These are phyloP conservation scores for Grigorovia yakushimaensis DNA, from an alignment of 805 yeast species.

Conservation along the genomic window DNA sequence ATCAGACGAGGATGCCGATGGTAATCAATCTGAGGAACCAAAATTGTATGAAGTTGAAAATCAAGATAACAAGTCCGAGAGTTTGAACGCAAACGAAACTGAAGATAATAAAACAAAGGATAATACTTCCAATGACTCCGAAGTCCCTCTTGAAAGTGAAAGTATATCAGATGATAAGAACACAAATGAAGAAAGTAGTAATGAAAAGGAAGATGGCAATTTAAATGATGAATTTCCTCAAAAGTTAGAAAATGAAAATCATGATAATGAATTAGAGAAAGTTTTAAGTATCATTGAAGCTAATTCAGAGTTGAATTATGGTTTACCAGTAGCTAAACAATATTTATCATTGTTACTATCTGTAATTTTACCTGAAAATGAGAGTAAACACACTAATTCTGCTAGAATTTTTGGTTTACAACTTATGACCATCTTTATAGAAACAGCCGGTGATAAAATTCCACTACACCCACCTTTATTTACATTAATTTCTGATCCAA, in stretches of 20 bases:
- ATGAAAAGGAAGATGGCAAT: too few relatives aligned
- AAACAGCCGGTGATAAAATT: constrained; percentile 61
- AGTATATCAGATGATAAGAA: too few relatives aligned
- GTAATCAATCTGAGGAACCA: background rate
- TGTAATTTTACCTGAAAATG: constrained; percentile 72
- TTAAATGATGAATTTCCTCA: too few relatives aligned
- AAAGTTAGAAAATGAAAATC: background rate
- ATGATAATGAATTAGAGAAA: constrained; percentile 3
- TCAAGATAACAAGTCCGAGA: background rate
- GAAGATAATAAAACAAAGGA: background rate
- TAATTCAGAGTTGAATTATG: constrained; percentile 40
- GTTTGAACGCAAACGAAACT: background rate
- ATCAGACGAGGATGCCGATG: background rate
- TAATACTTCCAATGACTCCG: background rate
- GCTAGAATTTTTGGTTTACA: constrained; percentile 76
- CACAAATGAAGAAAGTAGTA: too few relatives aligned
- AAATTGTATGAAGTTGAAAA: background rate
- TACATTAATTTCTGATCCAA: constrained; percentile 61
- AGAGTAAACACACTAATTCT: constrained; percentile 76
- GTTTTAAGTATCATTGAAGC: constrained; percentile 1
- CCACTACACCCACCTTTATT: constrained; percentile 55
- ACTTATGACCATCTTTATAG: constrained; percentile 68
- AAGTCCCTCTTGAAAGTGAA: too few relatives aligned
- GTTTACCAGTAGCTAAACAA: constrained; percentile 66
- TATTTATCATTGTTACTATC: constrained; percentile 67